Evolutionary conservation across 2,329 filamentous ascomycete species (phyloP).

Genomic region (Chaetomium strumarium): DNA sequence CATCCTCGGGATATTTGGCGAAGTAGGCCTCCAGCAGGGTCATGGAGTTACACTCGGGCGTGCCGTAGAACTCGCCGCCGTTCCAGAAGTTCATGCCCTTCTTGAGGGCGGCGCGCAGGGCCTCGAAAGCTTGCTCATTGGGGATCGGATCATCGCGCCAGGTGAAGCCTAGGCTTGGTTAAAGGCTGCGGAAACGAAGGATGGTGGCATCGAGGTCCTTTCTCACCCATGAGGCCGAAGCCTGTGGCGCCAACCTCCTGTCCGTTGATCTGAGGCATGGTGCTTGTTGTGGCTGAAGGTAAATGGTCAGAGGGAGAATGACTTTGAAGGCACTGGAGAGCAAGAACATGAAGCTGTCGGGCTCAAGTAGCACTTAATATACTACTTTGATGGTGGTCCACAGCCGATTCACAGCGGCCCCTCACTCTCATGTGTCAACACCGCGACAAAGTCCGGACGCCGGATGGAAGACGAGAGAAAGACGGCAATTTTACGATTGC

Average conservation of each 20-base stretch:
- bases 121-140: constrained; percentile 46
- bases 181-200: neutral
- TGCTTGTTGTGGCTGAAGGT: neutral
- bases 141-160: constrained; percentile 37
- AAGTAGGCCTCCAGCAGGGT: constrained; percentile 57
- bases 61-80: constrained; percentile 57
- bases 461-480: too few species aligned
- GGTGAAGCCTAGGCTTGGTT: constrained; percentile 34
- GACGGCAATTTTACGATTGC: too few species aligned
- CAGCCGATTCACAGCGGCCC: too few species aligned
- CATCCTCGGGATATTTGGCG: constrained; percentile 55
- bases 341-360: too few species aligned
- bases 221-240: constrained; percentile 30
- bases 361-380: too few species aligned
- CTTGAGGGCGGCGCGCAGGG: constrained; percentile 48
- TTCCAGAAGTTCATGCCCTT: constrained; percentile 34
- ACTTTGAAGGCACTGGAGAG: neutral
- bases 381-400: too few species aligned
- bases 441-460: too few species aligned
- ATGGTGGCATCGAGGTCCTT: neutral
- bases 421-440: too few species aligned
- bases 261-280: constrained; percentile 29
- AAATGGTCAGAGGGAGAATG: neutral
- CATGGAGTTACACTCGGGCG: constrained; percentile 48
- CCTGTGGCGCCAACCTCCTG: constrained; percentile 28